Evolutionary conservation across 2,329 filamentous ascomycete species (phyloP), one percentile per base, ranked within the genome.

Genomic region (Rutstroemia sp.): DNA sequence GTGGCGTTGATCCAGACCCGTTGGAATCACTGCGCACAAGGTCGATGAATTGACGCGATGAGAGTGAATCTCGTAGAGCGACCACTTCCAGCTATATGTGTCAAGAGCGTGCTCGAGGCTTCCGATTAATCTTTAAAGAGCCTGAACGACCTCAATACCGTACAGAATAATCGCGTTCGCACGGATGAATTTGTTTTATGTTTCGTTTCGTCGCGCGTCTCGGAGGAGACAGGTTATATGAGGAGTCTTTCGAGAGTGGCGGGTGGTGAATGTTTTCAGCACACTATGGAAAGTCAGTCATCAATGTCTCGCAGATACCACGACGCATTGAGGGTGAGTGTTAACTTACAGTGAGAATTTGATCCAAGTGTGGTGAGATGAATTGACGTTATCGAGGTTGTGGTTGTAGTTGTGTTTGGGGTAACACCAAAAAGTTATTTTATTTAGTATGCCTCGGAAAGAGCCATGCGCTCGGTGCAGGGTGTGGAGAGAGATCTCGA

Each of bases 401-500:
- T 56, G 25, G 53, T 48, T 38, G 54, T 59, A 21, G 57, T 54
- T 50, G 48, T 45, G 52, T 58, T 60, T 51, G 39, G 54, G 48
- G 61, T 60, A 50, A 57, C 58, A 63, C 60, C 48, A 52, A 44
- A 44, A 49, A 51, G 46, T 51, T 50, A 34, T 34, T 34, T 34
- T 34, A 34, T 25, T 51, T 54, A 19, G 57, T 56, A 58, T 58
- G 51, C 61, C 61, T 63, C 61, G 60, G 61, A 56, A 58, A 37
- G 51, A 55, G 54, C 54, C 49, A 60, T 57, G 58, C 49, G 37
- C 42, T 25, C 41, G 23, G 37, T 51, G 25, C 39, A 56, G 27
- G 50, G 48, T 48, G 50, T 49, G 55, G 50, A 48, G 54, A 51
- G 39, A 54, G 51, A 53, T 57, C 49, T 50, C 41, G 47, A 58